Conservation (phyloP, 2,329 filamentous ascomycete genomes). For the Ascochyta fabae region DNA sequence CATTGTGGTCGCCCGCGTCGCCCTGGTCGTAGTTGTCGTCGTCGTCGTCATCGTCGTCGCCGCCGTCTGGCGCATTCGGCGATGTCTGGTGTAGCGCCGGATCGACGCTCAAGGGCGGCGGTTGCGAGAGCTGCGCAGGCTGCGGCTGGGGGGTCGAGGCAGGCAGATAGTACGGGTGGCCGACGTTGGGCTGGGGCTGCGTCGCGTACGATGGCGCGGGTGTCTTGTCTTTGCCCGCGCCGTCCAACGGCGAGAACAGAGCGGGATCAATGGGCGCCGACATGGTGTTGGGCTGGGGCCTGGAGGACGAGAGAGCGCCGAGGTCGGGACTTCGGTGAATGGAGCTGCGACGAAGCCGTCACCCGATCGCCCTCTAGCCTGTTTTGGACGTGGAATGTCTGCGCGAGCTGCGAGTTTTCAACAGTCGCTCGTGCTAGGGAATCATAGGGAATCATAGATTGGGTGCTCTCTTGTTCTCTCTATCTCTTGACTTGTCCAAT, state of each 20-base stretch:
- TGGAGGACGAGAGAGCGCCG: not conserved
- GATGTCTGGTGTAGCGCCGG: constrained; percentile 44
- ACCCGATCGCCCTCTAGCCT: not conserved
- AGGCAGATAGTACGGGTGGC: constrained; percentile 45
- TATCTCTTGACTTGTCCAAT: too few relatives aligned
- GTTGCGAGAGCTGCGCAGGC: constrained; percentile 24
- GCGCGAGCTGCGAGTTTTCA: too few relatives aligned
- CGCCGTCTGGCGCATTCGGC: constrained; percentile 26
- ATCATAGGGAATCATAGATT: too few relatives aligned
- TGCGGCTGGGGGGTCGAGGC: constrained; percentile 30
- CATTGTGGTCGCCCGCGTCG: constrained; percentile 34
- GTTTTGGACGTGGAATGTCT: too few relatives aligned
- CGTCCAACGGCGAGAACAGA: constrained; percentile 35
- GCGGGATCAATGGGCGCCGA: constrained; percentile 42
- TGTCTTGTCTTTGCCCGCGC: constrained; percentile 14
- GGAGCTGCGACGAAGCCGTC: not conserved
- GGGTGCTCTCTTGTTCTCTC: too few relatives aligned
- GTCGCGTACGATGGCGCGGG: constrained; percentile 32
- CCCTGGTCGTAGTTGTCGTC: constrained; percentile 24
- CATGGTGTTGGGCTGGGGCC: constrained; percentile 26
- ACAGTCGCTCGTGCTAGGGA: too few relatives aligned
- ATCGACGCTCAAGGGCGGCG: constrained; percentile 33
- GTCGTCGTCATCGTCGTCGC: constrained; percentile 39
- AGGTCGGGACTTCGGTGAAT: constrained; percentile 6
- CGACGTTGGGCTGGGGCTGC: constrained; percentile 30